Percentiles rank a stretch among this genome's conserved stretches.
These are phyloP conservation scores for Dictyophora rubrovolvata DNA, from an alignment of 768 basidiomycete species.

Conservation along the genomic window DNA sequence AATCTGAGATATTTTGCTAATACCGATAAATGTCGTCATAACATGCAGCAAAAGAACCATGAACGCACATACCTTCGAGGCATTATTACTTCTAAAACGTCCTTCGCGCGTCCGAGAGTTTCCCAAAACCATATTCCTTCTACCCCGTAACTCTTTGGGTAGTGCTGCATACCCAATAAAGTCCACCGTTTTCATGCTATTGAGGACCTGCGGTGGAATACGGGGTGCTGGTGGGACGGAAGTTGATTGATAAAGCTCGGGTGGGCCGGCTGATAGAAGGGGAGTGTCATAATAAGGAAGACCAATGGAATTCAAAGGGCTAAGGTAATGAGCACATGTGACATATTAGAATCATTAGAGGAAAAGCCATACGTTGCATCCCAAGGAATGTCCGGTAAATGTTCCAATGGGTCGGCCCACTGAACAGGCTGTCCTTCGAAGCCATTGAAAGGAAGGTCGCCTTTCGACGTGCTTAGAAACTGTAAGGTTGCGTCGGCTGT, in stretches of 20 bases:
- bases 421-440: slow-evolving; percentile 81
- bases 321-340: slow-evolving; percentile 20
- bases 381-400: slow-evolving; percentile 71
- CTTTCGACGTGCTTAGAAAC: slow-evolving; percentile 63
- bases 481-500: slow-evolving; percentile 81
- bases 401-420: slow-evolving; percentile 68
- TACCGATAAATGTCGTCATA: background rate
- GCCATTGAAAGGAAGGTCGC: slow-evolving; percentile 74
- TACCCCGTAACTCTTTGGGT: slow-evolving; percentile 76
- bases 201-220: slow-evolving; percentile 71
- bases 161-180: slow-evolving; percentile 83
- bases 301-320: slow-evolving; percentile 82
- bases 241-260: slow-evolving; percentile 28
- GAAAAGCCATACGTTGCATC: slow-evolving; percentile 55
- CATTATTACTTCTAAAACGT: slow-evolving; percentile 82
- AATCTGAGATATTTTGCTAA: slow-evolving; percentile 24
- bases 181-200: slow-evolving; percentile 77
- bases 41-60: background rate
- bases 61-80: slow-evolving; percentile 9
- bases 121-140: slow-evolving; percentile 62
- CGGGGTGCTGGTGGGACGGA: slow-evolving; percentile 50
- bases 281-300: slow-evolving; percentile 71
- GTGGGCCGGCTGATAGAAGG: slow-evolving; percentile 56
- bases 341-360: background rate
- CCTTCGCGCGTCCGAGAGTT: slow-evolving; percentile 41